A percentile compares a stretch with the other conserved stretches of the same genome.
Evolutionary conservation across 139 green algal genomes (phyloP).

Genomic region (Volvox africanus): DNA sequence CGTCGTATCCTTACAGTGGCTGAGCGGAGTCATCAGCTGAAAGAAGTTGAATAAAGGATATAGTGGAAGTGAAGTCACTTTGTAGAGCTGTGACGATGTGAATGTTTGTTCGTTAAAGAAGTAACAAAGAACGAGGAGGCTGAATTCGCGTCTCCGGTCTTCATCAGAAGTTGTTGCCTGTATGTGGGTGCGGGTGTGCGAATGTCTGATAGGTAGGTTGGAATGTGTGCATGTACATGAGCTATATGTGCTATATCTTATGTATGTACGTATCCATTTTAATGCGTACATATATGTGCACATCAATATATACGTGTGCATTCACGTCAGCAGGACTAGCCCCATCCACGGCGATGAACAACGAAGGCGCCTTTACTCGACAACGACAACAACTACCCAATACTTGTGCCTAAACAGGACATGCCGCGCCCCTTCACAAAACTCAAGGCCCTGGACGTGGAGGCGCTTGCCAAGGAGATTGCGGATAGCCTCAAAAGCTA

Average conservation of each 20-base stretch:
- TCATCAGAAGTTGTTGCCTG: not conserved
- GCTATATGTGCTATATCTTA: not conserved
- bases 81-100: no score
- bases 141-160: no score
- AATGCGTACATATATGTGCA: not conserved
- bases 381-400: not conserved
- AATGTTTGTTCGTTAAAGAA: no score
- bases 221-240: not conserved
- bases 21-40: no score
- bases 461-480: conserved; percentile 53
- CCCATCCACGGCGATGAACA: no score
- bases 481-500: not conserved
- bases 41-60: no score
- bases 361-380: no score
- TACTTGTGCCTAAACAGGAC: conserved; percentile 42
- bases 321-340: not conserved
- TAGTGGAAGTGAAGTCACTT: no score
- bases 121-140: no score
- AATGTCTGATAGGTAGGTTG: no score
- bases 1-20: not conserved
- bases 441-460: conserved; percentile 63
- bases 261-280: not conserved
- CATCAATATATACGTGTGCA: no score
- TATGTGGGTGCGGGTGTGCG: no score
- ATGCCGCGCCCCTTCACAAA: conserved; percentile 66